phyloP scores from a whole-genome alignment of 2,329 filamentous ascomycete species.

The Penicillium occitanis region DNA sequence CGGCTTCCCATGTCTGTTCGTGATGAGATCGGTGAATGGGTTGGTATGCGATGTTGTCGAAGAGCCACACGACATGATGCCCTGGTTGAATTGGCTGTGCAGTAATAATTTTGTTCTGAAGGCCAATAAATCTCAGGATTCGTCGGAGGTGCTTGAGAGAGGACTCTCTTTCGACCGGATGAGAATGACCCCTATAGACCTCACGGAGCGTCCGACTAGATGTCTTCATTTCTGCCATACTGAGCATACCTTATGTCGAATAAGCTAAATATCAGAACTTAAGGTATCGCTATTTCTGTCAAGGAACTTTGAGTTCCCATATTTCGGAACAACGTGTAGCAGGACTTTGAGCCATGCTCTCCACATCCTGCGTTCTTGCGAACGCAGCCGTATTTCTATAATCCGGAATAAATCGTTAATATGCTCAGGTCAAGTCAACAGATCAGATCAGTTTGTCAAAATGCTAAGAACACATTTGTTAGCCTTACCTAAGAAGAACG shows the following conservation, averaged over 20 bases:
- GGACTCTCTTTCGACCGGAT: neutral
- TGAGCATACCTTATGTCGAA: neutral
- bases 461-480: neutral
- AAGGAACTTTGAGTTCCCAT: conserved; percentile 1
- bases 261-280: neutral
- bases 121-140: conserved; percentile 9
- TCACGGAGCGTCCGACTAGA: neutral
- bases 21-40: conserved; percentile 34
- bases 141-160: neutral
- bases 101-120: conserved; percentile 55
- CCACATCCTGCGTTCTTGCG: neutral
- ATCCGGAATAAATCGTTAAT: neutral
- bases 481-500: neutral
- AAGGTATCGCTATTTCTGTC: neutral
- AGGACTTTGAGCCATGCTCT: neutral
- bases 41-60: conserved; percentile 84
- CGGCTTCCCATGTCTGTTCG: conserved; percentile 66
- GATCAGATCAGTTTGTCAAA: neutral
- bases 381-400: conserved; percentile 1
- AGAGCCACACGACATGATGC: conserved; percentile 78
- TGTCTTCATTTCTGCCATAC: neutral
- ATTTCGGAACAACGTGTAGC: neutral
- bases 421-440: neutral
- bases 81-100: conserved; percentile 52
- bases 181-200: neutral